These are phyloP conservation scores for Teunomyces pallodes DNA, from an alignment of 805 yeast genomes.

Conservation along the genomic window DNA sequence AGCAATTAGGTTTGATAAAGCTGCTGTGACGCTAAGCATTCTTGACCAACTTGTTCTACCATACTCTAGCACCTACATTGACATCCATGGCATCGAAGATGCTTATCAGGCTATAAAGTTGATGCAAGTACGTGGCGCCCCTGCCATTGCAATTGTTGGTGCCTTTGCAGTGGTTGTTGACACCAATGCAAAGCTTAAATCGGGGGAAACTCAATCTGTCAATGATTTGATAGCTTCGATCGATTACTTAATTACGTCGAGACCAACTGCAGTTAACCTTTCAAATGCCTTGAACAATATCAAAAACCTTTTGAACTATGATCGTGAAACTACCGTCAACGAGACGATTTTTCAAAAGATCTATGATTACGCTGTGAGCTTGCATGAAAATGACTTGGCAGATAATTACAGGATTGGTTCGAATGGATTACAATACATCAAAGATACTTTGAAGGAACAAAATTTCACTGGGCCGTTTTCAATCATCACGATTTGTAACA, in stretches of 20 bases:
- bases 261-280: conserved; percentile 96
- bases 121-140: conserved; percentile 98
- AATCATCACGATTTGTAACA: conserved; percentile 89
- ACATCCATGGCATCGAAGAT: conserved; percentile 61
- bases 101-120: conserved; percentile 80
- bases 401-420: conserved; percentile 78
- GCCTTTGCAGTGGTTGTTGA: conserved; percentile 82
- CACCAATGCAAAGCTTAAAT: conserved; percentile 31
- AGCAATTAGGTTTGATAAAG: conserved; percentile 66
- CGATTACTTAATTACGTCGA: conserved; percentile 65
- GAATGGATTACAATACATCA: conserved; percentile 73
- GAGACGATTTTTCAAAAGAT: conserved; percentile 29
- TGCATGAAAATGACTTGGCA: conserved; percentile 74
- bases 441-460: conserved; percentile 42
- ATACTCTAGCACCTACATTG: conserved; percentile 66
- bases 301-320: conserved; percentile 23
- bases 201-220: conserved; percentile 18
- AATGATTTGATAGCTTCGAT: conserved; percentile 46
- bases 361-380: conserved; percentile 44
- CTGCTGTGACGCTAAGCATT: conserved; percentile 48
- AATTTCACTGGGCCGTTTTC: conserved; percentile 65
- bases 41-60: conserved; percentile 85
- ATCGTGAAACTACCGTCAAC: conserved; percentile 18
- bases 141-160: conserved; percentile 96
- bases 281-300: conserved; percentile 67